A percentile compares a stretch with the other conserved stretches of the same genome.
Evolutionary conservation across 495 filamentous ascomycete species (phyloP).

Genomic region (Paragyromitra xinjiangensis): DNA sequence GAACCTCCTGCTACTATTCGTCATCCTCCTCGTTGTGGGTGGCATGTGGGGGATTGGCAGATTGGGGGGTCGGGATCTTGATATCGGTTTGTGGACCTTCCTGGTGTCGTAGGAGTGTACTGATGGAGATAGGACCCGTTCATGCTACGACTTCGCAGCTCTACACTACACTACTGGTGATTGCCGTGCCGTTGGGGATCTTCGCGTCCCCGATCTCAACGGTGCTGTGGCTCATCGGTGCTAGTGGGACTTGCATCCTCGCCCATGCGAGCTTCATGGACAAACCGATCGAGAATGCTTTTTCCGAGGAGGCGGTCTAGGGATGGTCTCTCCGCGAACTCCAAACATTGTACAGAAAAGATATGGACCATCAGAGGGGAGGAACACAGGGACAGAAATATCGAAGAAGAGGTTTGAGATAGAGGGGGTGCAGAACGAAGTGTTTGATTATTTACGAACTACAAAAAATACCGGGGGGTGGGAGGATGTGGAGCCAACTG

Average conservation of each 20-base stretch:
- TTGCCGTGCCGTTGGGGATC: conserved; percentile 83
- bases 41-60: conserved; percentile 91
- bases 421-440: conserved; percentile 12
- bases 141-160: conserved; percentile 91
- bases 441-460: conserved; percentile 37
- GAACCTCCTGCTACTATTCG: conserved; percentile 83
- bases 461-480: conserved; percentile 20
- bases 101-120: background rate
- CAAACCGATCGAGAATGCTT: conserved; percentile 99
- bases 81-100: conserved; percentile 66
- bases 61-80: conserved; percentile 85
- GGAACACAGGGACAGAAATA: conserved; percentile 27
- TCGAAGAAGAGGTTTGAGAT: conserved; percentile 38
- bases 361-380: conserved; percentile 56
- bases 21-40: conserved; percentile 82
- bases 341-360: conserved; percentile 54
- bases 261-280: conserved; percentile 97
- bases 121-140: conserved; percentile 61
- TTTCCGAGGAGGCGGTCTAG: conserved; percentile 99
- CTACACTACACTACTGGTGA: conserved; percentile 84
- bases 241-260: conserved; percentile 86
- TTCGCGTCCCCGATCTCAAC: conserved; percentile 81
- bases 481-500: conserved; percentile 15
- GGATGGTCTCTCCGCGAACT: conserved; percentile 59
- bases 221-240: conserved; percentile 93